Evolutionary conservation across 805 yeast genomes (phyloP), one percentile per base, ranked within the genome.

Genomic region (Candida patagonica): DNA sequence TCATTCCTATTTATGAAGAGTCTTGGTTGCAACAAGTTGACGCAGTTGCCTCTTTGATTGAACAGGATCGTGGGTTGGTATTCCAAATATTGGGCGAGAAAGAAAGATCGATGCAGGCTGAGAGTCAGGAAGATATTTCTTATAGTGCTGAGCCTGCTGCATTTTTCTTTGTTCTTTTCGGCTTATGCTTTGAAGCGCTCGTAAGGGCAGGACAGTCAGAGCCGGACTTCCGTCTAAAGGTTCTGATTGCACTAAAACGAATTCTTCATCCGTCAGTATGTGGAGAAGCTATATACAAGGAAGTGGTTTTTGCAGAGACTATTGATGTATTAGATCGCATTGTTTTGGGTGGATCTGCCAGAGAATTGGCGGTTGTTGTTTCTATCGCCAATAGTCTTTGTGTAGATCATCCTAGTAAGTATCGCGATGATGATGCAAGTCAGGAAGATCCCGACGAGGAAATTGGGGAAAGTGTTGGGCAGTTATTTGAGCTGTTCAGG

Each of bases 21-120:
- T 72, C 78, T 27, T 87, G 96, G 95, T 62, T 81, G 26, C 82
- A 80, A 49, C 70, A 86, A 45, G 76, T 82, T 7, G 80, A 80
- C 37, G 95, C 84, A 0, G 66, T 87, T 46, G 79, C 92, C 10
- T 64, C 76, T 6, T 65, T 82, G 29, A 65, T 81, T 30, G 76
- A 76, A 30, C 65, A 63, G 16, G 68, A 79, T 45, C 62, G 68
- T 2, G 49, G 59, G 0, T 55, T 67, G 9, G 65, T 81, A 15
- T 56, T 63, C 5, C 61, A 65, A 1, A 65, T 74, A 26, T 56
- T 84, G 33, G 70, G 67, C 4, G 76, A 70, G 8, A 87, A 79
- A 45, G 63, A 74, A 1, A 66, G 71, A 4, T 40, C 34, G 8
- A 31, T 38, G 6, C 50, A 46, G 8, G 44, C 31, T 12, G 29